These are phyloP conservation scores for Nitzschia putrida DNA, from an alignment of 108 stramenopile genomes.

Conservation along the genomic window DNA sequence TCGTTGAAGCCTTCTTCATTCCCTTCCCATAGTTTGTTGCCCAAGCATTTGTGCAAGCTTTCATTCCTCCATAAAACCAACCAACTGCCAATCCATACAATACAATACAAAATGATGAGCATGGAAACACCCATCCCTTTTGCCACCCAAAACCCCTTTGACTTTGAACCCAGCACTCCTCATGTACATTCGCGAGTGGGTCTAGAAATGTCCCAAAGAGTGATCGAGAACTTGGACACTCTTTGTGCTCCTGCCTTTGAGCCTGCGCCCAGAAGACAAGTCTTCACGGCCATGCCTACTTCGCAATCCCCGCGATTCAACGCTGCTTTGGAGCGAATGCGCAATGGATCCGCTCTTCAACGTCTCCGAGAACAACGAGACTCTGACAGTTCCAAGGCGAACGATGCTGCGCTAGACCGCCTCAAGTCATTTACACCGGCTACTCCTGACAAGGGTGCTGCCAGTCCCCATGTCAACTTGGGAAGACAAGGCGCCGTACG, in stretches of 20 bases:
- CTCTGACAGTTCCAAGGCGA: neutral
- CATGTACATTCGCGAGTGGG: neutral
- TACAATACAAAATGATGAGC: neutral
- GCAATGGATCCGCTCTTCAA: constrained; percentile 6
- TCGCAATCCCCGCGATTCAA: constrained; percentile 2
- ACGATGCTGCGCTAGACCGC: constrained; percentile 2
- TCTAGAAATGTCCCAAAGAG: neutral
- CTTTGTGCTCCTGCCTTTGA: constrained; percentile 3
- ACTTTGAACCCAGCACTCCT: constrained; percentile 14
- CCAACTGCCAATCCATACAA: no score
- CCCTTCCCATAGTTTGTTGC: no score
- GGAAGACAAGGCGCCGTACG: constrained; percentile 8
- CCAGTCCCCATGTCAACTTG: constrained; percentile 2
- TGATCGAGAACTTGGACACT: constrained; percentile 11
- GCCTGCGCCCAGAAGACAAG: neutral
- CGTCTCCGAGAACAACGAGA: constrained; percentile 1
- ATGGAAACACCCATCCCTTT: neutral
- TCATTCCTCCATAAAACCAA: no score
- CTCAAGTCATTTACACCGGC: neutral
- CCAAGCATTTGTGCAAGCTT: no score
- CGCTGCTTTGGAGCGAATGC: constrained; percentile 10
- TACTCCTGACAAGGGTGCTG: constrained; percentile 2
- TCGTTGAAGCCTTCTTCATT: no score
- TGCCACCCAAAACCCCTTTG: constrained; percentile 18
- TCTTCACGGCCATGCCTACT: neutral